Base-by-base conservation (phyloP, 2,329 filamentous ascomycete genomes). In the Venturia effusa region DNA sequence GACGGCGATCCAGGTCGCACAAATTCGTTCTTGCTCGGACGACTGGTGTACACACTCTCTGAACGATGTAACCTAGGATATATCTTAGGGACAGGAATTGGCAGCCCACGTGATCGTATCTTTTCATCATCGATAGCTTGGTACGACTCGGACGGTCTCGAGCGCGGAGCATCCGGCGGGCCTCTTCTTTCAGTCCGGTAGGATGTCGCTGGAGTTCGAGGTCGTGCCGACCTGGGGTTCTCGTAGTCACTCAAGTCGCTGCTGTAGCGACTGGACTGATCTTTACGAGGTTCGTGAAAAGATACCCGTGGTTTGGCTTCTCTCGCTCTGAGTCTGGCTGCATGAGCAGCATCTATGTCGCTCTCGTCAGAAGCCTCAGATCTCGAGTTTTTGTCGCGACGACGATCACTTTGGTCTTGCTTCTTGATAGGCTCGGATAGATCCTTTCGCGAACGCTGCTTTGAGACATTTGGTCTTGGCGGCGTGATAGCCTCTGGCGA, bases 401-500 rank as follows among this genome's bases (percentile, higher is more conserved):
- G 51, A 13, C 51, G 51, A 57, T 57, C 51, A 34, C 30, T n/a
- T n/a, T 30, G 39, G 24, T 24, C 40, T 54, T 30, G 61, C 11
- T 39, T 41, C 24, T 79, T 77, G 8, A 74, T 67, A 34, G 70
- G 70, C 59, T 67, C 73, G 64, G 68, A 68, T 45, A 69, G 73
- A 62, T 67, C 73, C 66, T 70, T 74, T 40, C 72, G 74, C 66
- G 27, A 63, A 68, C 37, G 68, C 60, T 45, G 68, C 70, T 62
- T 70, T 68, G 57, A 72, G 66, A 67, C n/a, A 37, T 67, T 19
- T 64, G 69, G 69, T 13, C 68, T 69, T 22, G 72, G 71, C 6
- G 78, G 77, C 34, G 77, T 78, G 48, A 78, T 72, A 5, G 76
- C 69, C 66, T 82, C 80, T 32, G 81, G 80, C 8, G 81, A 80